Evolutionary conservation across 345 rosid species (phyloP).

Genomic region (Eucalyptus erythrocorys): DNA sequence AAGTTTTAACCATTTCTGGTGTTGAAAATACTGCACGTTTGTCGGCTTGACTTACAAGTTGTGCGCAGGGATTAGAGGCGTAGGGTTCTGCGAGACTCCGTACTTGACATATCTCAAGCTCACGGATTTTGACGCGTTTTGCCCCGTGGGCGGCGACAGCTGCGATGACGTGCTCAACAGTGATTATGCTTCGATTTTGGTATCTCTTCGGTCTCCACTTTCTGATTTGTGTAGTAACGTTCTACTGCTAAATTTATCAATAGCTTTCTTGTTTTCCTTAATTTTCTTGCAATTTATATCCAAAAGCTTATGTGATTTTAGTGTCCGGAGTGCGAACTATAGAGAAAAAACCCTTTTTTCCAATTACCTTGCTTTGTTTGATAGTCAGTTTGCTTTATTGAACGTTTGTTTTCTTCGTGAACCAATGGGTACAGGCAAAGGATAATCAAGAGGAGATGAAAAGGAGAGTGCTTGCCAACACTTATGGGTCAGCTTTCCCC

Average conservation of each 20-base stretch:
- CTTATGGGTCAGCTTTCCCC: conserved; percentile 76
- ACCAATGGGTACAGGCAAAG: conserved; percentile 22
- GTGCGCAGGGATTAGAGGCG: conserved; percentile 53
- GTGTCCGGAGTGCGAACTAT: background rate
- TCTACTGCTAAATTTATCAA: background rate
- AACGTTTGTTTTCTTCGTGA: background rate
- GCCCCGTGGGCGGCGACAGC: conserved; percentile 66
- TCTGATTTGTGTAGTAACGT: background rate
- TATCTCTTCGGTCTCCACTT: background rate
- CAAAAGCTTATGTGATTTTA: background rate
- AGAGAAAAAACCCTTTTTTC: background rate
- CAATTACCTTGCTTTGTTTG: background rate
- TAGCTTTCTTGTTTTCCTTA: background rate
- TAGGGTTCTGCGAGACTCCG: conserved; percentile 68
- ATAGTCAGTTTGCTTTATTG: background rate
- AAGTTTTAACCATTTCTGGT: background rate
- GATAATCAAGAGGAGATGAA: conserved; percentile 47
- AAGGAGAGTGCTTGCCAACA: conserved; percentile 41
- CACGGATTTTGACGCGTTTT: conserved; percentile 55
- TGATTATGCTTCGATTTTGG: conserved; percentile 77
- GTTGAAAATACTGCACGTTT: background rate
- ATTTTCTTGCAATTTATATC: background rate
- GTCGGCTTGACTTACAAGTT: conserved; percentile 31
- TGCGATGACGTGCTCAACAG: conserved; percentile 80
- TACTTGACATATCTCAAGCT: conserved; percentile 87